Evolutionary conservation across 148 eudicot genomes (phyloP), one percentile per base, ranked within the genome.

Genomic region (Diospyros kaki): DNA sequence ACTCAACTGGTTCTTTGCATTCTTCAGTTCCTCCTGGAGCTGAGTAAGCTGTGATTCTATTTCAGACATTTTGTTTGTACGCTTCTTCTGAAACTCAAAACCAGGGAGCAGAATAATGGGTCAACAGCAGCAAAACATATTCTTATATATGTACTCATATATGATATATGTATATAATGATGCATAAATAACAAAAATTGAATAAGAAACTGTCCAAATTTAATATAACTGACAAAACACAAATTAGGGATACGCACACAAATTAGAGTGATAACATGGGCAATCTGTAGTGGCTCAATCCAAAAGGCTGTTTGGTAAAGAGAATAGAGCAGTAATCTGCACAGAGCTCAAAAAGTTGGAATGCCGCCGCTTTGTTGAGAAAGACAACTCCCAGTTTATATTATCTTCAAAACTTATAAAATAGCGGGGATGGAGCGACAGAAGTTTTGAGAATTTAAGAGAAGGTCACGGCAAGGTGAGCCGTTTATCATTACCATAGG

Each of bases 11-110:
- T 90, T 93, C 68, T 87, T 90, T 1, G 88, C 81, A 71, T 58
- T 91, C 84, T 87, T 88, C 68, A 91, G 82, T 76, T 94, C 98
- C 64, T 86, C 84, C 76, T 88, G 91, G 76, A 94, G 91, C 61
- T 87, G 84, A 67, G 87, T 72, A 41, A 91, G 83, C 78, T 89
- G 97, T 73, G 87, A 72, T 66, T 94, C 94, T 69, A 91, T 63
- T 76, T 87, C 90, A 7, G 91, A 67, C 51, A 83, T 71, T 83
- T 76, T 87, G 76, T 59, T 71, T 44, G 93, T 72, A 39, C 83
- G 83, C 63, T 84, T 84, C 75, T 88, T 93, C 94, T 91, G 85
- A 18, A 77, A 38, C 71, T 72, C 58, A 50, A 41, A 38, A 18
- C 28, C 54, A 58, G 42, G 17, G 10, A 67, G 40, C 45, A 46